These are phyloP conservation scores for Cryptococcus sp. DNA, from an alignment of 1,284 basidiomycete genomes.

Conservation along the genomic window DNA sequence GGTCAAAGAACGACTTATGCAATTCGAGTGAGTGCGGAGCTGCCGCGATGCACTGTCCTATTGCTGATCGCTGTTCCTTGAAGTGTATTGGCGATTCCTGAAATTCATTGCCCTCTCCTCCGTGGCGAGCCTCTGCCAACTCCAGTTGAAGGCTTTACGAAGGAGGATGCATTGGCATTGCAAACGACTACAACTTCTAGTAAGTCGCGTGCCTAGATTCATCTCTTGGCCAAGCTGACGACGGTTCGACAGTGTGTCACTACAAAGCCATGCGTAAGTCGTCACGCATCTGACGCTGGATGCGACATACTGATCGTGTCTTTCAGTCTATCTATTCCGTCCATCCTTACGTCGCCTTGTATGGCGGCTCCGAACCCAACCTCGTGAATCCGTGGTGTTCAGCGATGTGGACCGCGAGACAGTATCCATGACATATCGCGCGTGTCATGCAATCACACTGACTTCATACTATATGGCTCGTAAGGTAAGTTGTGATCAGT, in stretches of 20 bases:
- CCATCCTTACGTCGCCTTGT: conserved; percentile 43
- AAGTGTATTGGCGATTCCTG: conserved; percentile 19
- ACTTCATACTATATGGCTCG: conserved; percentile 37
- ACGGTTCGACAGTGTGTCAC: conserved; percentile 31
- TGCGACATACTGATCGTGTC: not conserved
- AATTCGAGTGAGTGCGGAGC: conserved; percentile 31
- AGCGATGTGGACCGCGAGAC: conserved; percentile 30
- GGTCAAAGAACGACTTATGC: conserved; percentile 27
- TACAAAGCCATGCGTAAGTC: conserved; percentile 43
- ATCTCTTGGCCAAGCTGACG: not conserved
- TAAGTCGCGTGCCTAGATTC: conserved; percentile 6
- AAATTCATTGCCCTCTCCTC: conserved; percentile 38
- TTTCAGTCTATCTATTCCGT: conserved; percentile 42
- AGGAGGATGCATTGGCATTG: conserved; percentile 20
- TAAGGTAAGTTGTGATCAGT: conserved; percentile 16
- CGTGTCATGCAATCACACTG: conserved; percentile 37
- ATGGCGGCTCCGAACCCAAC: conserved; percentile 25
- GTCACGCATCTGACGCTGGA: not conserved
- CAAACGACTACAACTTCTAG: conserved; percentile 30
- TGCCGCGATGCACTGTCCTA: not conserved
- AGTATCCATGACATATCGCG: conserved; percentile 33
- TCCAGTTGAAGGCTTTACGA: conserved; percentile 17
- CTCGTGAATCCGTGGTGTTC: conserved; percentile 22
- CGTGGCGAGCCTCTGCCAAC: conserved; percentile 32
- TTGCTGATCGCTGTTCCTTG: not conserved